Evolutionary conservation across 1,139 yeast genomes (phyloP).

Genomic region (Yamadazyma jaroonii): DNA sequence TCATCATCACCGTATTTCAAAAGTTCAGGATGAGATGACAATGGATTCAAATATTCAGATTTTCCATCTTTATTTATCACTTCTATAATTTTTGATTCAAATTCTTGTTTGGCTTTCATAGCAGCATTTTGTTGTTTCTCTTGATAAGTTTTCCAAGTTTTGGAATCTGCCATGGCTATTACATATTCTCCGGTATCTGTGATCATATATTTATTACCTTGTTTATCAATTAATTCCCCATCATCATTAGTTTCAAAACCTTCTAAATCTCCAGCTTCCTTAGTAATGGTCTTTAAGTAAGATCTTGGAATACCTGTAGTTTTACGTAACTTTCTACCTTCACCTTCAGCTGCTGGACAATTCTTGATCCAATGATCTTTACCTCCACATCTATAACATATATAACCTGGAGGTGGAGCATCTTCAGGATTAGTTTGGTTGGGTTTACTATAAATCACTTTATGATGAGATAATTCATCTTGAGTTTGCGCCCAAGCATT

Average conservation of each 20-base stretch:
- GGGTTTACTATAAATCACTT: conserved; percentile 56
- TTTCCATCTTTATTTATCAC: conserved; percentile 43
- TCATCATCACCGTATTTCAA: conserved; percentile 31
- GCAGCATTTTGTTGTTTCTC: conserved; percentile 57
- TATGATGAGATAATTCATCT: conserved; percentile 79
- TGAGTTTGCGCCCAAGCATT: conserved; percentile 96
- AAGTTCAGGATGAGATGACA: conserved; percentile 62
- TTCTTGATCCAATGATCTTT: conserved; percentile 96
- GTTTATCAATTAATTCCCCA: conserved; percentile 54
- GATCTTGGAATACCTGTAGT: conserved; percentile 98
- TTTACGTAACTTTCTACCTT: conserved; percentile 83
- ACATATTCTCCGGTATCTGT: conserved; percentile 96
- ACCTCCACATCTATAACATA: conserved; percentile 95
- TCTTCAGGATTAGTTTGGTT: conserved; percentile 50
- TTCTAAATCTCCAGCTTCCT: conserved; percentile 49
- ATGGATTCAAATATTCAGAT: conserved; percentile 49
- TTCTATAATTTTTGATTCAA: conserved; percentile 33
- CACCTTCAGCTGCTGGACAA: conserved; percentile 93
- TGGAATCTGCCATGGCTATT: conserved; percentile 88
- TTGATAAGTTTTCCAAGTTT: conserved; percentile 88
- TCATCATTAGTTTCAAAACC: conserved; percentile 47
- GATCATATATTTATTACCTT: conserved; percentile 73
- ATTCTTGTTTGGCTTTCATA: conserved; percentile 46
- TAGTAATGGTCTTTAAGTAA: conserved; percentile 72
- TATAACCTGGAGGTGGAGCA: conserved; percentile 92